phyloP scores from a whole-genome alignment of 2,329 filamentous ascomycete genomes.

The Whalleya microplaca region DNA sequence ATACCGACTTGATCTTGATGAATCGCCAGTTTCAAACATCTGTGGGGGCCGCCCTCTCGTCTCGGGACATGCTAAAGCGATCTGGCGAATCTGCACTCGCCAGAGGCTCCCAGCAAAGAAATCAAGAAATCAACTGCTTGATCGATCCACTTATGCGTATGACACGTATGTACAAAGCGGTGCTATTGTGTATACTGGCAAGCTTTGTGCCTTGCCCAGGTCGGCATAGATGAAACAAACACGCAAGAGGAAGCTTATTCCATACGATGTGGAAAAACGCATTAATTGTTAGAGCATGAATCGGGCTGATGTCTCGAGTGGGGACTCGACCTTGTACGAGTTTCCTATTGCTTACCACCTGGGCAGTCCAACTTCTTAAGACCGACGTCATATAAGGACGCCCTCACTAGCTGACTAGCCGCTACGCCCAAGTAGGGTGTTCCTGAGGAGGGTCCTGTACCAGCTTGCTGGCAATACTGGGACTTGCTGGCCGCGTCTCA shows the following conservation, averaged over 20 bases:
- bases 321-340: neutral
- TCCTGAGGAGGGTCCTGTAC: neutral
- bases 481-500: neutral
- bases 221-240: conserved; percentile 30
- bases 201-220: conserved; percentile 12
- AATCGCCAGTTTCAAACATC: conserved; percentile 1
- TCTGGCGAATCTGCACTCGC: neutral
- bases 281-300: neutral
- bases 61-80: conserved; percentile 19
- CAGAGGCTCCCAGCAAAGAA: neutral
- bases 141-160: conserved; percentile 2
- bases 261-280: neutral
- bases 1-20: conserved; percentile 12
- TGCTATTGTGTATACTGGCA: neutral
- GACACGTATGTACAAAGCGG: neutral
- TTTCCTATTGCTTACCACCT: neutral
- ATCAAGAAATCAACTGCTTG: conserved; percentile 2
- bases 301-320: neutral
- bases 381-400: neutral
- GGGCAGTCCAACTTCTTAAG: neutral
- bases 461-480: neutral
- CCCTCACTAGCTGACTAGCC: neutral
- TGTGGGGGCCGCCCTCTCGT: conserved; percentile 24
- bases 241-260: conserved; percentile 12
- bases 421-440: neutral